Conservation (phyloP, 2,329 filamentous ascomycete species). For the Biscogniauxia mediterranea region DNA sequence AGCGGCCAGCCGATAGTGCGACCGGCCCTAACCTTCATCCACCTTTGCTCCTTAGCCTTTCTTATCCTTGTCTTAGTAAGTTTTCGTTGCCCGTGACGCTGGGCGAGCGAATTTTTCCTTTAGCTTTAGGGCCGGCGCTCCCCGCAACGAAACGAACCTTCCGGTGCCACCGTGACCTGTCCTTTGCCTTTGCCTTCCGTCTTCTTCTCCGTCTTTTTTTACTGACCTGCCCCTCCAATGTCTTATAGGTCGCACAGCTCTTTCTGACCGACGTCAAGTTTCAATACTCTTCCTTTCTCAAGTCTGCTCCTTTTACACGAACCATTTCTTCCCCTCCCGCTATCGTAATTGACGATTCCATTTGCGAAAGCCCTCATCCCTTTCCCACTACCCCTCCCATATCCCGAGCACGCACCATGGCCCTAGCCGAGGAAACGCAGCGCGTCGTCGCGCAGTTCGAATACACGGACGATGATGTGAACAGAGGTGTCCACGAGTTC, state of each 20-base stretch:
- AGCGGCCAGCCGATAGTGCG: slow-evolving; percentile 13
- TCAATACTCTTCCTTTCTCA: slow-evolving; percentile 37
- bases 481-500: slow-evolving; percentile 80
- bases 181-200: neutral
- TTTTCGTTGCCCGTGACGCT: slow-evolving; percentile 3
- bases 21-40: slow-evolving; percentile 22
- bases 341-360: slow-evolving; percentile 40
- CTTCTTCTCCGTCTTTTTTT: slow-evolving; percentile 5
- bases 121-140: slow-evolving; percentile 21
- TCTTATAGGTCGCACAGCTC: slow-evolving; percentile 50
- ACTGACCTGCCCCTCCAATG: slow-evolving; percentile 23
- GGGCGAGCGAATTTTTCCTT: slow-evolving; percentile 13
- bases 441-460: slow-evolving; percentile 83
- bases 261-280: slow-evolving; percentile 50
- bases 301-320: slow-evolving; percentile 34
- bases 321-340: slow-evolving; percentile 43
- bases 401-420: slow-evolving; percentile 59
- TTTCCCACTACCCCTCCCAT: slow-evolving; percentile 55
- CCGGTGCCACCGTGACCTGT: slow-evolving; percentile 21
- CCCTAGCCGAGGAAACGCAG: slow-evolving; percentile 68
- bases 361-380: slow-evolving; percentile 54
- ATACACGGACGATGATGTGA: slow-evolving; percentile 74
- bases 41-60: slow-evolving; percentile 23
- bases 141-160: slow-evolving; percentile 15
- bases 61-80: slow-evolving; percentile 30